A percentile compares a stretch with the other conserved stretches of the same genome.
These are phyloP conservation scores for Pyrus betulifolia DNA, from an alignment of 306 rosid genomes.

Conservation along the genomic window DNA sequence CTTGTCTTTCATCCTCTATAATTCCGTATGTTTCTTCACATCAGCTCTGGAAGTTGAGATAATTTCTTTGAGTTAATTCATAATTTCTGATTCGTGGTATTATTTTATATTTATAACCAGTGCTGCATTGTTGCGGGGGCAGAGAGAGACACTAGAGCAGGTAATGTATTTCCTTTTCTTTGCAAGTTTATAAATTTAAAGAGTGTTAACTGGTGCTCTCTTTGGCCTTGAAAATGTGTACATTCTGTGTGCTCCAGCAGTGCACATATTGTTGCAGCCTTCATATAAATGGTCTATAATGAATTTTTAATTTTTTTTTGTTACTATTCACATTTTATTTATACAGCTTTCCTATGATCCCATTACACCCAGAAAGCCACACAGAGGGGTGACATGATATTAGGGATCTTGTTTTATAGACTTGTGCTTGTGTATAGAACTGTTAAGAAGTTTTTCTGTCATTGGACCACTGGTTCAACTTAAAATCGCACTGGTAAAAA, in stretches of 20 bases:
- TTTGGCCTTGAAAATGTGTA: background rate
- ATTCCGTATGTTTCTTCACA: slow-evolving; percentile 66
- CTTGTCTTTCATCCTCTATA: slow-evolving; percentile 66
- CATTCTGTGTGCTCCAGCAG: background rate
- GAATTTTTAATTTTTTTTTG: background rate
- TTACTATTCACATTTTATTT: background rate
- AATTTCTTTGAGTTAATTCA: background rate
- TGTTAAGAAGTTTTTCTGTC: background rate
- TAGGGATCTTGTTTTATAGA: background rate
- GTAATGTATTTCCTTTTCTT: slow-evolving; percentile 33
- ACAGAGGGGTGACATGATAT: background rate
- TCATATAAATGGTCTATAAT: background rate
- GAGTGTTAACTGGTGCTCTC: background rate
- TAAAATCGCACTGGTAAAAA: background rate
- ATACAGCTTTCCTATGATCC: background rate
- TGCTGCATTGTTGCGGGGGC: slow-evolving; percentile 77
- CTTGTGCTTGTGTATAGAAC: background rate
- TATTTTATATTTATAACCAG: slow-evolving; percentile 32
- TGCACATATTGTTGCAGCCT: background rate
- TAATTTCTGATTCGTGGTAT: slow-evolving; percentile 8
- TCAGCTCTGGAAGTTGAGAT: slow-evolving; percentile 18
- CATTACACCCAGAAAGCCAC: background rate
- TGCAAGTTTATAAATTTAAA: slow-evolving; percentile 6
- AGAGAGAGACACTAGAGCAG: slow-evolving; percentile 82
- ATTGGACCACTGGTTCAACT: background rate